Evolutionary conservation across 176 grass and related monocot species (phyloP), one percentile per base, ranked within the genome.

Genomic region (Areca catechu): DNA sequence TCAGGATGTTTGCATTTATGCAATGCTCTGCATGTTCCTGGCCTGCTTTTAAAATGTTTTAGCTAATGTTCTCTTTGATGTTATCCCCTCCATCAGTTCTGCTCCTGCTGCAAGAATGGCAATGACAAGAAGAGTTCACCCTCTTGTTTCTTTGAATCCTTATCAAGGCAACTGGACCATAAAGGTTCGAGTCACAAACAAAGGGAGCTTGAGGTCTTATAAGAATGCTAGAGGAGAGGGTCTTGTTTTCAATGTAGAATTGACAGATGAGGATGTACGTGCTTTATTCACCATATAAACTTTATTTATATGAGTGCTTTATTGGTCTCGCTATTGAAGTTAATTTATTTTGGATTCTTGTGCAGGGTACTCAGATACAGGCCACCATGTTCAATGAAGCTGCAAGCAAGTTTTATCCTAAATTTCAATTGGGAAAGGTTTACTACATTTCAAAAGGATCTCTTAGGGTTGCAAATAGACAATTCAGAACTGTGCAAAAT

Each of bases 161-260:
- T 98, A 98, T 48, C 93, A 98, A 62, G 93, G 93, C 9, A 98
- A 88, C 24, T 98, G 93, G 93, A 76, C 89, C 62, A 98, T 98
- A 68, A 98, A 92, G 63, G 93, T 98, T 62, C 83, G 93, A 29
- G 81, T 98, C 29, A 98, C 93, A 49, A 92, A 57, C 76, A 98
- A 98, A 70, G 93, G 93, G 16, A 92, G 82, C 50, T 67, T 98
- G 53, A 85, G 93, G 47, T 69, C 78, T 14, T 98, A 88, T 68
- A 85, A 60, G 73, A 98, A 98, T 78, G 80, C 77, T 15, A 85
- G 75, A 53, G 93, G 93, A 63, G 93, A 92, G 83, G 93, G 93
- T 19, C 76, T 79, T 24, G 93, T 98, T 62, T 98, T 98, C 72
- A 89, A 92, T 51, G 81, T 98, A 12, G 93, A 98, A 58, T 80